These are phyloP conservation scores for Venustampulla echinocandica DNA, from an alignment of 495 filamentous ascomycete genomes.

Conservation along the genomic window DNA sequence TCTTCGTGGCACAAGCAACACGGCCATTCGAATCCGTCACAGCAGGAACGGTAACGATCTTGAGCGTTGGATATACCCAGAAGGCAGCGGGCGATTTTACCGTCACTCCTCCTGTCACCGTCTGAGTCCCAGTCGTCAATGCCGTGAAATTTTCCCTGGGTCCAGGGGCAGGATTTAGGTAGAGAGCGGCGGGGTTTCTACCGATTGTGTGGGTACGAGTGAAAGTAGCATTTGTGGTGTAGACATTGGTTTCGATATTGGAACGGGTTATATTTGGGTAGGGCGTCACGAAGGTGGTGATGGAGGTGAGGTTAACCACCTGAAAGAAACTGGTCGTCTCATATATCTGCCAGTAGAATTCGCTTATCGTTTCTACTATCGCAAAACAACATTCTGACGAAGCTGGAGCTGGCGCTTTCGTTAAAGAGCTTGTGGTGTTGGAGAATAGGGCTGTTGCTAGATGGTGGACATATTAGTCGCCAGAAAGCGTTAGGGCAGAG, in stretches of 20 bases:
- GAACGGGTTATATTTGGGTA: slow-evolving; percentile 2
- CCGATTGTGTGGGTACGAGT: background rate
- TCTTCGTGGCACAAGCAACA: slow-evolving; percentile 8
- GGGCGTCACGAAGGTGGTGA: slow-evolving; percentile 4
- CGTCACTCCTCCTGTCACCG: slow-evolving; percentile 9
- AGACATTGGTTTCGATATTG: slow-evolving; percentile 1
- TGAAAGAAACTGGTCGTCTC: background rate
- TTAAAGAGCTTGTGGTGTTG: too few relatives aligned
- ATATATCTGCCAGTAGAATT: background rate
- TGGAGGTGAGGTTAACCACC: background rate
- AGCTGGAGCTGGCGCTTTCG: background rate
- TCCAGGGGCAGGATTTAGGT: background rate
- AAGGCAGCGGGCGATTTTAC: slow-evolving; percentile 17
- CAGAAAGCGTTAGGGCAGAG: too few relatives aligned
- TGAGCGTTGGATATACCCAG: slow-evolving; percentile 18
- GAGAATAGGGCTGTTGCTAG: too few relatives aligned
- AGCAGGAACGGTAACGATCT: slow-evolving; percentile 13
- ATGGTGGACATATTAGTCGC: too few relatives aligned
- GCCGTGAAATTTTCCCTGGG: background rate
- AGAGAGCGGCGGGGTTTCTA: slow-evolving; percentile 1
- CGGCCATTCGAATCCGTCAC: slow-evolving; percentile 57
- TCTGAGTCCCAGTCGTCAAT: slow-evolving; percentile 7
- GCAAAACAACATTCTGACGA: background rate
- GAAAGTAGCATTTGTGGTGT: background rate
- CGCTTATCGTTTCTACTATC: background rate